Base-by-base conservation (phyloP, 1,284 basidiomycete species). In the Boletellus sp. region DNA sequence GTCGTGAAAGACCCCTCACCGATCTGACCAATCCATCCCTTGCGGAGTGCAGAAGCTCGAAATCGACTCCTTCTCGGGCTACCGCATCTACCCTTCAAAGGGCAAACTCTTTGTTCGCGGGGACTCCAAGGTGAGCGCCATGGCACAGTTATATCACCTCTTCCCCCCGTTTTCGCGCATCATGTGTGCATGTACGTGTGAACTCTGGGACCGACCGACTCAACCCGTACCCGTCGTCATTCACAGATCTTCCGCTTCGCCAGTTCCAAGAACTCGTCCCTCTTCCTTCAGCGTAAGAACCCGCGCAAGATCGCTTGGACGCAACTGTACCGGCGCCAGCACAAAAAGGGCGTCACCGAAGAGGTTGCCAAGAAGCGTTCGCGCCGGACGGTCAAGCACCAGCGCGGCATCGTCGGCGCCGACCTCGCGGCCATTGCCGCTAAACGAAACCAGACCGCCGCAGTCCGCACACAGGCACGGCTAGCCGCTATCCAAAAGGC, bases 291-390 rank as follows among this genome's bases (percentile, higher is more conserved):
- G 77, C 92, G 96, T 80, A 99, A 99, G 83, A 99, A 99, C 84
- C 96, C 97, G 51, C 92, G 96, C 73, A 98, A 99, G 87, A 94
- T 99, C 76, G 91, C 96, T 61, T 99, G 96, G 97, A 99, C 96
- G 55, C 80, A 85, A 69, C 87, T 94, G 55, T 99, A 92, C 86
- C 91, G 96, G 65, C 89, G 93, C 67, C 94, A 97, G 88, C 97
- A 99, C 86, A 97, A 97, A 87, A 99, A 99, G 89, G 96, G 95
- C 74, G 85, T 99, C 73, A 94, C 94, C 50, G 96, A 99, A 80
- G 96, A 99, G 76, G 88, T 95, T 51, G 92, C 94, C 70, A 99
- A 98, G 93, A 97, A 97, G 83, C 91, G 95, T 65, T 92, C 91
- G 54, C 91, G 95, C 75, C 89, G 89, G 75, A 95, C 93, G 59